Evolutionary conservation across 164 flowering plant species (phyloP).

Genomic region (Sextonia rubra): DNA sequence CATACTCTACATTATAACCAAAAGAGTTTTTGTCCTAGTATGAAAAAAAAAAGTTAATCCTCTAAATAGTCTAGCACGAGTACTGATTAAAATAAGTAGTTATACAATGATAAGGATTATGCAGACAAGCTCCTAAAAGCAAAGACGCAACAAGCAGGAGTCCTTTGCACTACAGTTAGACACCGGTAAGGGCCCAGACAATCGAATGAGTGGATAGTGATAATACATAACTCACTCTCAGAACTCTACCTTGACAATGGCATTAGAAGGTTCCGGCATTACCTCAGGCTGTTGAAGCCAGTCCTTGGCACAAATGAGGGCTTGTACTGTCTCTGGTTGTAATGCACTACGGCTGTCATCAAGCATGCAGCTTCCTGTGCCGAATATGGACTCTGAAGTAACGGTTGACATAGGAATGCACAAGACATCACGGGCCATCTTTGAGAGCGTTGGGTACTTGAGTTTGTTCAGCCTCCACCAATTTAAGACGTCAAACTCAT

Average conservation of each 20-base stretch:
- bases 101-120: too few relatives aligned
- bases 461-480: constrained; percentile 87
- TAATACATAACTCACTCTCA: not conserved
- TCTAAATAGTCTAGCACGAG: too few relatives aligned
- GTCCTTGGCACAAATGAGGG: constrained; percentile 81
- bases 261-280: constrained; percentile 20
- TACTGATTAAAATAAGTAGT: too few relatives aligned
- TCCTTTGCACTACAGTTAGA: not conserved
- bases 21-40: too few relatives aligned
- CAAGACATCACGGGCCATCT: constrained; percentile 88
- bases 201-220: not conserved
- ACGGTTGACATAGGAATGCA: constrained; percentile 57
- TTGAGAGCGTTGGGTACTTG: constrained; percentile 81
- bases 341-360: constrained; percentile 62
- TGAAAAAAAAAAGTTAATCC: too few relatives aligned
- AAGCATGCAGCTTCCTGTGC: constrained; percentile 40
- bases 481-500: constrained; percentile 66
- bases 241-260: constrained; percentile 46
- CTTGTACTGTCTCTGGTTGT: constrained; percentile 77
- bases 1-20: too few relatives aligned
- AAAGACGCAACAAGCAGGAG: not conserved
- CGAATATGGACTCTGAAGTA: constrained; percentile 51
- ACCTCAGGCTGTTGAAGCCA: constrained; percentile 51
- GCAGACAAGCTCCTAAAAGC: not conserved
- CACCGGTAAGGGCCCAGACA: not conserved